Evolutionary conservation across 352 stramenopile species (phyloP), one percentile per base, ranked within the genome.

Genomic region (Globisporangium middletonii): DNA sequence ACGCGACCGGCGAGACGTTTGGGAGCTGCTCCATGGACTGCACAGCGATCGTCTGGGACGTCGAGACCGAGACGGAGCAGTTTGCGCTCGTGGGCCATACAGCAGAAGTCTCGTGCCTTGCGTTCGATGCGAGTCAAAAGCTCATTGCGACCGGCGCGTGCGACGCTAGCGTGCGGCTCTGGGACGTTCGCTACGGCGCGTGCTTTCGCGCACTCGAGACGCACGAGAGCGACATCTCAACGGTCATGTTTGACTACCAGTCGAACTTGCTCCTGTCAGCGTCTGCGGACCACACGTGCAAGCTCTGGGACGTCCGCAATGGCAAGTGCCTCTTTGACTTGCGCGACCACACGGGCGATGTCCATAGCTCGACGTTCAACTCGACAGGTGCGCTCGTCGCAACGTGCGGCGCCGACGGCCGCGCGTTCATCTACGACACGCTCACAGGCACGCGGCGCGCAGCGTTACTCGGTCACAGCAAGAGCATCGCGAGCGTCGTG

Each of bases 1-100:
- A 65, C 15, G 53, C 66, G 6, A 53, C 49, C 0, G 73, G 73
- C 9, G 64, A 73, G 9, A 56, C 50, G 19, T 89, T 91, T 53
- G 77, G 70, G 19, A 91, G 78, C 62, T 88, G 69, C 58, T 92
- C 83, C 1, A 83, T 89, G 65, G 83, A 90, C 57, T 76, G 72
- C 50, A 83, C 76, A 9, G 68, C 78, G 0, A 79, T 83, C 4
- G n/a, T 92, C 4, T 92, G 83, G 83, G 73, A 89, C 30, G 54
- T 77, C 16, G 66, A 79, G 53, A 79, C 79, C 1, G 69, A 87
- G 54, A 68, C 44, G 4, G 54, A 78, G 23, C 59, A 70, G 27
- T 69, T 74, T 50, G 69, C 67, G 3, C 67, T 92, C 15, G 66
- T 67, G 0, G 78, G 73, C 1, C 83, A 92, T 60, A 79, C 69